phyloP scores from a whole-genome alignment of 2,329 filamentous ascomycete genomes.

The Pseudogymnoascus sp. region DNA sequence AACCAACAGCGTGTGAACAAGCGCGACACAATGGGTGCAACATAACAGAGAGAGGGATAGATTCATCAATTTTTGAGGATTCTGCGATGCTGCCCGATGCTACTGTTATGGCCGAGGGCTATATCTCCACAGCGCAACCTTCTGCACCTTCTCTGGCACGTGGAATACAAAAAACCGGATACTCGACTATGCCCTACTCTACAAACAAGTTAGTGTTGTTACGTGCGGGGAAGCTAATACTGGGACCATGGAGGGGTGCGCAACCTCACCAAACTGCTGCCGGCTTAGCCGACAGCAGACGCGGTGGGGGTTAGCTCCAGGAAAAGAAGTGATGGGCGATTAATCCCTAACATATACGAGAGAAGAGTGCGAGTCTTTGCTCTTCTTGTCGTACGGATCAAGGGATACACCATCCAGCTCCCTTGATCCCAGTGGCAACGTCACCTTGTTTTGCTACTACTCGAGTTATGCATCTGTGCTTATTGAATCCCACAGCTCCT shows the following conservation, averaged over 20 bases:
- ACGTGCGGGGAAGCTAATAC: not conserved
- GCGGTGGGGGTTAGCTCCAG: not conserved
- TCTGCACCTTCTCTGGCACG: not conserved
- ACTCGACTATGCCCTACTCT: not conserved
- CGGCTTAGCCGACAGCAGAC: not conserved
- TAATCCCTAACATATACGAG: not conserved
- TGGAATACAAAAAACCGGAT: not conserved
- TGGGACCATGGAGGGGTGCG: not conserved
- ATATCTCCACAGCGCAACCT: not conserved
- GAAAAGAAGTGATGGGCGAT: not conserved
- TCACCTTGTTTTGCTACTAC: not conserved
- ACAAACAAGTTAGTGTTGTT: not conserved
- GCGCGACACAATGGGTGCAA: not conserved
- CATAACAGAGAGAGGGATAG: not conserved
- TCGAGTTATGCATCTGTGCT: not conserved
- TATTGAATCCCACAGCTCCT: not conserved
- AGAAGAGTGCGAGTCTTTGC: not conserved
- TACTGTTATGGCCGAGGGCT: not conserved
- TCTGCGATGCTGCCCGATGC: not conserved
- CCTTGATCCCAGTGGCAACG: constrained; percentile 1
- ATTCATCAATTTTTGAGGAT: not conserved
- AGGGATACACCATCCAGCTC: not conserved
- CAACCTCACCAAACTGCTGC: not conserved
- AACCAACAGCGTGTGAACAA: not conserved
- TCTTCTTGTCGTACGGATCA: not conserved